Percentiles rank a stretch among this genome's conserved stretches.
Evolutionary conservation across 1,139 yeast genomes (phyloP).

Genomic region (Protomyces inouyei): DNA sequence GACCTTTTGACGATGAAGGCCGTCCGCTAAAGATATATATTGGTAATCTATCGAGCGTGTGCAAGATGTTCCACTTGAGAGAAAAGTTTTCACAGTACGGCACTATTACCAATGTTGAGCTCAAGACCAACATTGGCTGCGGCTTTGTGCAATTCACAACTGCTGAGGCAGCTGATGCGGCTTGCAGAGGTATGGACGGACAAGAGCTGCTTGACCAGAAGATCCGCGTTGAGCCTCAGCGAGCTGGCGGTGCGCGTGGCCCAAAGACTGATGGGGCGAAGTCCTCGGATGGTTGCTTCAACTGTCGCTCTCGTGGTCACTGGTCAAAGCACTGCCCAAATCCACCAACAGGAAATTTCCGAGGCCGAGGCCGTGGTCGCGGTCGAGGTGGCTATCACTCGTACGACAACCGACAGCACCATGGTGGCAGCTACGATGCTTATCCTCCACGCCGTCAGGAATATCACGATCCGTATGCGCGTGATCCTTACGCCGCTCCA

Average conservation of each 20-base stretch:
- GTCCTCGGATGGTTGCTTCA: constrained; percentile 9
- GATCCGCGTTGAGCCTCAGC: constrained; percentile 22
- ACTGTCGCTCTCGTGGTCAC: constrained; percentile 13
- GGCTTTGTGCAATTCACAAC: constrained; percentile 21
- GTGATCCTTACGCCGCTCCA: background rate
- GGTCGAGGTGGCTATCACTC: background rate
- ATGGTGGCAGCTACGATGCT: background rate
- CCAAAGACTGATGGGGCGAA: background rate
- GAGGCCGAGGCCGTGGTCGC: constrained; percentile 4
- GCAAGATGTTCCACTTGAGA: constrained; percentile 25
- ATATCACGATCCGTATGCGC: background rate
- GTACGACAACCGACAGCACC: background rate
- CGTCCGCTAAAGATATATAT: constrained; percentile 21
- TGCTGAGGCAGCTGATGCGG: constrained; percentile 19
- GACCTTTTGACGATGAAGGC: constrained; percentile 16
- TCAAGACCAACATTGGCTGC: constrained; percentile 23
- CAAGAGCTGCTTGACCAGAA: constrained; percentile 19
- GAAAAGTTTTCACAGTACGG: constrained; percentile 21
- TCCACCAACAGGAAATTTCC: background rate
- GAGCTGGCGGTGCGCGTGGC: background rate
- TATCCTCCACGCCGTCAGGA: background rate
- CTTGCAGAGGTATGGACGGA: constrained; percentile 8
- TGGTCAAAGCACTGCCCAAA: constrained; percentile 24
- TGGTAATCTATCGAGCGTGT: constrained; percentile 10
- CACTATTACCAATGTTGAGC: constrained; percentile 16